A percentile compares a stretch with the other conserved stretches of the same genome.
phyloP scores from a whole-genome alignment of 2,329 filamentous ascomycete species.

The Talaromyces marneffei region DNA sequence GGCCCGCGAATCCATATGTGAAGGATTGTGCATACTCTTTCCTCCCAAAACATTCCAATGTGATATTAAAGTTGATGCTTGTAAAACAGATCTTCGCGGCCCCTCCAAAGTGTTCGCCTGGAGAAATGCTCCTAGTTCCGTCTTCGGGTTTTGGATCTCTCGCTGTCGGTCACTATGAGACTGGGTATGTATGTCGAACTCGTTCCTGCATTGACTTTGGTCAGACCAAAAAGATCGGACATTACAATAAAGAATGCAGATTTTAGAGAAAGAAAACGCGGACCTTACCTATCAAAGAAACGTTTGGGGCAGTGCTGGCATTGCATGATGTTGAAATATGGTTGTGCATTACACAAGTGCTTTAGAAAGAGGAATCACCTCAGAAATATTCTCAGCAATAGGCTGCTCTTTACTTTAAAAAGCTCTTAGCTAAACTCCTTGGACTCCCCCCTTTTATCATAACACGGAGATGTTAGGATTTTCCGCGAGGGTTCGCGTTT shows the following conservation, averaged over 20 bases:
- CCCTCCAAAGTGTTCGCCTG: slow-evolving; percentile 5
- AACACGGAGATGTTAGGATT: neutral
- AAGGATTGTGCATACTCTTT: slow-evolving; percentile 5
- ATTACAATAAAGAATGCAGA: neutral
- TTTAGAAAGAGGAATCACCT: neutral
- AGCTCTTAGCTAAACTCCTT: neutral
- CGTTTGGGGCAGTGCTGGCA: slow-evolving; percentile 16
- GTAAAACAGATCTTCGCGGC: slow-evolving; percentile 11
- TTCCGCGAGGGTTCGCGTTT: neutral
- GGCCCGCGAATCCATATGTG: neutral
- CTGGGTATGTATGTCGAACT: slow-evolving; percentile 14
- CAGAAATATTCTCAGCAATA: neutral
- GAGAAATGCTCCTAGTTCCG: slow-evolving; percentile 14
- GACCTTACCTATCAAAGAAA: slow-evolving; percentile 15
- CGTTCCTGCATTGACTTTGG: slow-evolving; percentile 1
- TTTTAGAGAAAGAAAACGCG: neutral
- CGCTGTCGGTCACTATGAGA: slow-evolving; percentile 14
- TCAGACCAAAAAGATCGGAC: neutral
- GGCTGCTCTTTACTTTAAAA: neutral
- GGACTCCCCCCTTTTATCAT: neutral
- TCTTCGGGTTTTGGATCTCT: slow-evolving; percentile 3
- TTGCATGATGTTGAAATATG: slow-evolving; percentile 11
- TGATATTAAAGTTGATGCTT: slow-evolving; percentile 12
- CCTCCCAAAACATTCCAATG: slow-evolving; percentile 6
- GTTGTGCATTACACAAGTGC: neutral